Evolutionary conservation across 129 eudicot genomes (phyloP).

Genomic region (Chrysanthemum seticuspe): DNA sequence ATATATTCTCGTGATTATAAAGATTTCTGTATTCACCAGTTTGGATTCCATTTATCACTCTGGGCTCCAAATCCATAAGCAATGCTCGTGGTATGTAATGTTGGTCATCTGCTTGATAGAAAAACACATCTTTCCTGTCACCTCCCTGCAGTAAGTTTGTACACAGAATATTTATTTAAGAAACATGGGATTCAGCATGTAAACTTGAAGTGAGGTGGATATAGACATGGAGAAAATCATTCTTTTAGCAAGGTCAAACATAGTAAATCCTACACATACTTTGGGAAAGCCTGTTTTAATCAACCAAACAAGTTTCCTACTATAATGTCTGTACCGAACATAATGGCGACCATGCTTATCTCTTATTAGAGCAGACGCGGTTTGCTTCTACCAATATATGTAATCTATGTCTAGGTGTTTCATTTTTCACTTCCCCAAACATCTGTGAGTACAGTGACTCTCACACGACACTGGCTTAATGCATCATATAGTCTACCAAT

Average conservation of each 20-base stretch:
- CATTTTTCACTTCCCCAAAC: too few relatives aligned
- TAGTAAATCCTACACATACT: not conserved
- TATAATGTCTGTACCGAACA: too few relatives aligned
- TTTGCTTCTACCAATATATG: too few relatives aligned
- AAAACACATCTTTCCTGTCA: constrained; percentile 96
- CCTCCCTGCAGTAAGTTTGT: constrained; percentile 69
- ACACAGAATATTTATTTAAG: not conserved
- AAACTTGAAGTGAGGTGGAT: not conserved
- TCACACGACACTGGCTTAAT: too few relatives aligned
- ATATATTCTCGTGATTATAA: constrained; percentile 88
- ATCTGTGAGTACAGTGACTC: too few relatives aligned
- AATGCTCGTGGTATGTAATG: constrained; percentile 96
- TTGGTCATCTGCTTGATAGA: constrained; percentile 99
- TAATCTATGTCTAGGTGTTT: too few relatives aligned
- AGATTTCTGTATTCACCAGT: constrained; percentile 96
- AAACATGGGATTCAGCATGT: not conserved
- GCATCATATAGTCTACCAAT: too few relatives aligned
- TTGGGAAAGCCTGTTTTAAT: too few relatives aligned
- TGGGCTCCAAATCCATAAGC: constrained; percentile 97
- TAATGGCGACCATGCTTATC: too few relatives aligned
- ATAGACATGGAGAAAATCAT: not conserved
- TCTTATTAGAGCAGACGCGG: too few relatives aligned
- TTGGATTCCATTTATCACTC: constrained; percentile 97
- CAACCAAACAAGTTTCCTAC: too few relatives aligned
- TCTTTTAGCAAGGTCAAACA: not conserved